Percentiles rank a stretch among this genome's conserved stretches.
Conservation (phyloP, 2,329 filamentous ascomycete genomes). For the Parastagonospora nodorum region DNA sequence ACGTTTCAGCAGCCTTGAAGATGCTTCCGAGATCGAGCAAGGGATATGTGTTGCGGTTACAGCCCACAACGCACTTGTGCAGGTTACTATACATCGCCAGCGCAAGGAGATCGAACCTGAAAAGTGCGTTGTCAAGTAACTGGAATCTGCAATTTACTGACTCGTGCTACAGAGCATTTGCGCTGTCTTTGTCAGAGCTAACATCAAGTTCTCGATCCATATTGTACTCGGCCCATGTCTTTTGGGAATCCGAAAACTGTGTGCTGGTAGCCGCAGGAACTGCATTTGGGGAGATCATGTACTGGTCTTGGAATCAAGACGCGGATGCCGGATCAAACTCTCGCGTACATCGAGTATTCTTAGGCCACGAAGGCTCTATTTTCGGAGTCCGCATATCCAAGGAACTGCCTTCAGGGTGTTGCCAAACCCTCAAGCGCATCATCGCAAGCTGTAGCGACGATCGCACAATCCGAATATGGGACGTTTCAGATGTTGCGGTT, state of each 20-base stretch:
- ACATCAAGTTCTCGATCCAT: constrained; percentile 77
- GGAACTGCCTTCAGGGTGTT: constrained; percentile 18
- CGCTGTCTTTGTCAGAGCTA: constrained; percentile 54
- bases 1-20: constrained; percentile 12
- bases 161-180: constrained; percentile 3
- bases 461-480: constrained; percentile 85
- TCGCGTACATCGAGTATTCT: constrained; percentile 61
- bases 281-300: constrained; percentile 89
- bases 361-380: constrained; percentile 86
- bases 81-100: constrained; percentile 45
- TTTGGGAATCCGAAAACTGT: constrained; percentile 62
- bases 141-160: not conserved
- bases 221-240: constrained; percentile 80
- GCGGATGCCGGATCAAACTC: constrained; percentile 20
- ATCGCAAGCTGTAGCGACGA: constrained; percentile 95
- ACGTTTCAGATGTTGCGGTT: constrained; percentile 63
- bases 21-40: constrained; percentile 8
- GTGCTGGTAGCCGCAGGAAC: constrained; percentile 86
- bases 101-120: constrained; percentile 1
- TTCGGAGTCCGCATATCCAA: constrained; percentile 83
- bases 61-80: constrained; percentile 82
- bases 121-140: constrained; percentile 10
- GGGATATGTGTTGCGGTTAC: constrained; percentile 61
- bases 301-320: constrained; percentile 74
- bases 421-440: constrained; percentile 60